Evolutionary conservation across 2,329 filamentous ascomycete species (phyloP), one percentile per base, ranked within the genome.

Genomic region (Thelonectria rubi): DNA sequence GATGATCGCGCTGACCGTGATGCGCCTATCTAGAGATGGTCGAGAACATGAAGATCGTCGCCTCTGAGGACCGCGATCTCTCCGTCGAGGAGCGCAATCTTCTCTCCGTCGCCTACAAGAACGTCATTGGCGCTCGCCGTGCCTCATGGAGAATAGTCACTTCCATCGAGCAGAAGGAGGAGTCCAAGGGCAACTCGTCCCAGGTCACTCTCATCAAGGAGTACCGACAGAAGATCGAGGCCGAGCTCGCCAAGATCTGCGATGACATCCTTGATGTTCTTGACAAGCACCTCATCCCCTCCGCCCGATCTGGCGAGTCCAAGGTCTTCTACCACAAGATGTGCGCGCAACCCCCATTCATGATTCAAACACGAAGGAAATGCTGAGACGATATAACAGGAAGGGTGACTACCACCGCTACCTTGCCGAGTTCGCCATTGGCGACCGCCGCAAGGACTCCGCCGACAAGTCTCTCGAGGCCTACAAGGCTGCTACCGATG

Each of bases 241-340:
- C 86, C 76, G 94, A 98, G 86, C 90, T 98, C 74, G 94, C 95
- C 88, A 92, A 94, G 85, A 93, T 97, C 82, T 98, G 94, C 88
- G 89, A 97, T 84, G 94, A 98, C 84, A 93, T 97, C 73, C 91
- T 98, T 73, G 91, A 97, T 74, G 94, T 98, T 73, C 87, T 98
- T 70, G 94, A 97, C 80, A 86, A 97, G 77, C 90, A 89, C 78
- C 86, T 98, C 76, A 98, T 98, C 78, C 94, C 94, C 81, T 94
- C 95, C 82, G 94, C 94, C 78, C 91, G 94, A 82, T 91, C 92
- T 72, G 94, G 94, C 84, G 94, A 98, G 87, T 97, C 93, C 80
- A 98, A 97, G 90, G 94, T 98, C 79, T 98, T 98, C 83, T 98
- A 98, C 86, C 94, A 97, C 91, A 98, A 98, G 90, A 98, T 98